phyloP scores from a whole-genome alignment of 768 basidiomycete genomes.

The Trametes gibbosa region DNA sequence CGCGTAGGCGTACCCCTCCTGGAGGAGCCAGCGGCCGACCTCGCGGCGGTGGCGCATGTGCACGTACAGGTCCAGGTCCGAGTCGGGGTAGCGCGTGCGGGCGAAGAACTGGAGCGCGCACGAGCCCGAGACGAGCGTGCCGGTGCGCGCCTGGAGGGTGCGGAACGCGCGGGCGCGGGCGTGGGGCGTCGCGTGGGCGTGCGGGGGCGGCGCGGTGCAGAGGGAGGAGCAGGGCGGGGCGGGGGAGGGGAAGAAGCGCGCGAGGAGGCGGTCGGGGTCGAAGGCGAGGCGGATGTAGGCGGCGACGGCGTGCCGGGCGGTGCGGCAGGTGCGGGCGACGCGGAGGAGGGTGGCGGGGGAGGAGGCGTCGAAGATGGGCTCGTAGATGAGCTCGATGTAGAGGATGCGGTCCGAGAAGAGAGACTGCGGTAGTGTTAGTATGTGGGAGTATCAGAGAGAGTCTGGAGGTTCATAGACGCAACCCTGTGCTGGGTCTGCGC shows the following conservation, averaged over 20 bases:
- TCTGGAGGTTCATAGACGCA: no score
- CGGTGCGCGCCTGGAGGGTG: conserved; percentile 40
- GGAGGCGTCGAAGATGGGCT: conserved; percentile 14
- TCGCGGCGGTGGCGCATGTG: conserved; percentile 32
- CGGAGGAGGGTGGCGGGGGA: conserved; percentile 18
- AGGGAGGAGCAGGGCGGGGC: conserved; percentile 16
- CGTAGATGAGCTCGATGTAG: conserved; percentile 10
- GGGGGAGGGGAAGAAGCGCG: conserved; percentile 36
- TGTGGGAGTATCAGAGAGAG: no score
- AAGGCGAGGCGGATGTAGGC: conserved; percentile 31
- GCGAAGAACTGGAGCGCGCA: conserved; percentile 53
- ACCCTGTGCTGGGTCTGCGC: no score
- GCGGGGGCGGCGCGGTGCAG: conserved; percentile 30
- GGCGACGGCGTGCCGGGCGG: conserved; percentile 13
- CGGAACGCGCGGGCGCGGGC: conserved; percentile 38
- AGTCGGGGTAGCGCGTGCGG: conserved; percentile 38
- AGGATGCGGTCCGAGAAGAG: conserved; percentile 16
- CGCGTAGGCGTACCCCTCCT: conserved; percentile 32
- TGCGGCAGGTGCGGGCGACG: conserved; percentile 15
- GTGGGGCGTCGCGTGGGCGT: conserved; percentile 34
- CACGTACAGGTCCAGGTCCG: conserved; percentile 53
- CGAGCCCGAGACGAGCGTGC: conserved; percentile 51
- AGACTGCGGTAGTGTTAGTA: neutral
- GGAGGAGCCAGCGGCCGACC: conserved; percentile 36
- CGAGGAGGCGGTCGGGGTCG: conserved; percentile 36